Evolutionary conservation across 2,329 filamentous ascomycete species (phyloP).

Genomic region (Catunica adiposa): DNA sequence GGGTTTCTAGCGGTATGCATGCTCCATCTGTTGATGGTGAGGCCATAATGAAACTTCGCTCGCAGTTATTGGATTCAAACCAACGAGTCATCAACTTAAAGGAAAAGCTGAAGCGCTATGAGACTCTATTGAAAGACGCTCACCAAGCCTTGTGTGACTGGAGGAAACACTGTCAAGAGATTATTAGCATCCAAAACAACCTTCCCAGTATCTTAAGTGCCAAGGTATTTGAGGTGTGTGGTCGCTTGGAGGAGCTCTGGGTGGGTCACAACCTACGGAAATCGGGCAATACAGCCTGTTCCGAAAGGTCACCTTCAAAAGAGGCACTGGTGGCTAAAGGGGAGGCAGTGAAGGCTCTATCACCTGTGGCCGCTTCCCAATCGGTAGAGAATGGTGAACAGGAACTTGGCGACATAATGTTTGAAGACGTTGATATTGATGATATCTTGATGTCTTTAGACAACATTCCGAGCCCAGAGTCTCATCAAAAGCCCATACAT

Average conservation of each 20-base stretch:
- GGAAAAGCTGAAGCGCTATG: slow-evolving; percentile 12
- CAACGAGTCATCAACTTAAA: slow-evolving; percentile 15
- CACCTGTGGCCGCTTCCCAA: too few species aligned
- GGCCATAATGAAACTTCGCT: neutral
- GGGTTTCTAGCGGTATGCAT: too few species aligned
- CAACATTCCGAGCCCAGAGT: slow-evolving; percentile 10
- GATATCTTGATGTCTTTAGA: slow-evolving; percentile 11
- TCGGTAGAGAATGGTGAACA: too few species aligned
- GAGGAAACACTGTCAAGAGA: slow-evolving; percentile 7
- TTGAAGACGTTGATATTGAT: slow-evolving; percentile 12
- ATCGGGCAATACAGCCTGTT: too few species aligned
- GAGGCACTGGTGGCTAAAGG: too few species aligned
- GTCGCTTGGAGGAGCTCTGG: slow-evolving; percentile 6
- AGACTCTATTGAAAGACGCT: slow-evolving; percentile 7
- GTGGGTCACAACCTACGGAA: too few species aligned
- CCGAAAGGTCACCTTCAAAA: too few species aligned
- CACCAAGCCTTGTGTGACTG: slow-evolving; percentile 12
- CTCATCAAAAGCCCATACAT: neutral
- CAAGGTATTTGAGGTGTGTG: slow-evolving; percentile 5
- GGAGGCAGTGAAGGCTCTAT: too few species aligned
- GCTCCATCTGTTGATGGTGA: neutral
- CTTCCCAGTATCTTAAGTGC: neutral
- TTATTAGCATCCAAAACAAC: slow-evolving; percentile 6
- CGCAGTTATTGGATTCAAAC: slow-evolving; percentile 11
- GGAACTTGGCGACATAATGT: slow-evolving; percentile 7